These are phyloP conservation scores for Pseudogymnoascus verrucosus DNA, from an alignment of 2,329 filamentous ascomycete genomes.

Conservation along the genomic window DNA sequence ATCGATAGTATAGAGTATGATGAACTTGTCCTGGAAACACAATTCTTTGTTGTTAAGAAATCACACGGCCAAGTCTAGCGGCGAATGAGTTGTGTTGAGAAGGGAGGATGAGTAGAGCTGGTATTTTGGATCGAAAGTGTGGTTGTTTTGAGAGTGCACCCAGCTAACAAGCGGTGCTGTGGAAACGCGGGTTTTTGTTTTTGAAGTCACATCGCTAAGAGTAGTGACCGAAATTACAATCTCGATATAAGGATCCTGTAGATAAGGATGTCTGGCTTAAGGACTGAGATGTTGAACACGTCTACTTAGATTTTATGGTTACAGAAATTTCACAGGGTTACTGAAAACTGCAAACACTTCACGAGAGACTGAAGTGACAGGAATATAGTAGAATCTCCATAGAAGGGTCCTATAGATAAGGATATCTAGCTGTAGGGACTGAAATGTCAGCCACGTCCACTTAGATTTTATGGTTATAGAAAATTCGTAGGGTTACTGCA, in stretches of 20 bases:
- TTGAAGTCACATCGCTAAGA: neutral
- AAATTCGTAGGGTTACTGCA: no score
- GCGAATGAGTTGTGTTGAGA: no score
- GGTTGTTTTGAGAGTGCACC: neutral
- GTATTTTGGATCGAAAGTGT: neutral
- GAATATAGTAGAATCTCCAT: neutral
- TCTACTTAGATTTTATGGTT: no score
- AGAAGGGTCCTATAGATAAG: neutral
- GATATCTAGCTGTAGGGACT: neutral
- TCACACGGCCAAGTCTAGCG: no score
- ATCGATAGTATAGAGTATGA: no score
- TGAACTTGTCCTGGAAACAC: no score
- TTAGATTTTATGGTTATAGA: no score
- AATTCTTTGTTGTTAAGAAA: no score
- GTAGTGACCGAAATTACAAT: neutral
- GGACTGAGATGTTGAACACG: neutral
- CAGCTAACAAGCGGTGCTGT: neutral
- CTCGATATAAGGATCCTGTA: neutral
- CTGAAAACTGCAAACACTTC: no score
- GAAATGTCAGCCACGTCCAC: neutral
- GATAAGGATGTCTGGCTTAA: neutral
- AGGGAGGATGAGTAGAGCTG: neutral
- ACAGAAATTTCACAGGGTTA: no score
- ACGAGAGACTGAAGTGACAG: neutral
- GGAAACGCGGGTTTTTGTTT: neutral